Evolutionary conservation across 257 asterid species (phyloP).

Genomic region (Verbascum thapsus): DNA sequence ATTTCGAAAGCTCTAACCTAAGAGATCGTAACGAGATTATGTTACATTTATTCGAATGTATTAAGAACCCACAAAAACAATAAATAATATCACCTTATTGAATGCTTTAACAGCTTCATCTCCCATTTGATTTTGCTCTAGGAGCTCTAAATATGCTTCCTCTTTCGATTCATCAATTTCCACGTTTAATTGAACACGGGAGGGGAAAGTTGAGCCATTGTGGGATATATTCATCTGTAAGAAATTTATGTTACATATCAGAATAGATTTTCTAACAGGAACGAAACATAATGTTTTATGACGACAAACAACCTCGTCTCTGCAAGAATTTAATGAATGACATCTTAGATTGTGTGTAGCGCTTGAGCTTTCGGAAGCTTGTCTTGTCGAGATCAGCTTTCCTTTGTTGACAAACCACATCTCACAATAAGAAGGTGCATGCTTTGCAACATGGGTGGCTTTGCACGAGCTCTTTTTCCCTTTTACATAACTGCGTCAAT

Average conservation of each 20-base stretch:
- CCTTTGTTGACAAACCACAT: conserved; percentile 77
- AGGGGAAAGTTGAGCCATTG: neutral
- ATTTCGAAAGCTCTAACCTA: conserved; percentile 62
- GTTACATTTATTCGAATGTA: too few relatives aligned
- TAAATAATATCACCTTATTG: conserved; percentile 50
- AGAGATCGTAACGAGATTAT: conserved; percentile 24
- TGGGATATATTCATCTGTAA: conserved; percentile 29
- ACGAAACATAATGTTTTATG: conserved; percentile 29
- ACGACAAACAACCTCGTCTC: conserved; percentile 33
- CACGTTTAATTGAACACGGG: conserved; percentile 25
- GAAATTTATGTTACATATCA: conserved; percentile 31
- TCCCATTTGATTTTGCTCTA: conserved; percentile 50
- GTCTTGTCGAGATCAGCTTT: conserved; percentile 68
- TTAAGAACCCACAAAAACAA: too few relatives aligned
- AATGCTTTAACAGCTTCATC: conserved; percentile 51
- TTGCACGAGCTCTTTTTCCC: conserved; percentile 64
- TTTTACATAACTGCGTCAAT: conserved; percentile 56
- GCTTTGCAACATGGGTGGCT: conserved; percentile 61
- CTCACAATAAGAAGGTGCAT: conserved; percentile 72
- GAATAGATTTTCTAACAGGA: conserved; percentile 32
- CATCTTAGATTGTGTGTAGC: conserved; percentile 38
- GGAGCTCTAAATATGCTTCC: conserved; percentile 47
- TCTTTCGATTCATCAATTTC: conserved; percentile 48
- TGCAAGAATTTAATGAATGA: conserved; percentile 35
- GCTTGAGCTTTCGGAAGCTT: conserved; percentile 43